These are phyloP conservation scores for Boletus eberwhitei DNA, from an alignment of 768 basidiomycete species.

Conservation along the genomic window DNA sequence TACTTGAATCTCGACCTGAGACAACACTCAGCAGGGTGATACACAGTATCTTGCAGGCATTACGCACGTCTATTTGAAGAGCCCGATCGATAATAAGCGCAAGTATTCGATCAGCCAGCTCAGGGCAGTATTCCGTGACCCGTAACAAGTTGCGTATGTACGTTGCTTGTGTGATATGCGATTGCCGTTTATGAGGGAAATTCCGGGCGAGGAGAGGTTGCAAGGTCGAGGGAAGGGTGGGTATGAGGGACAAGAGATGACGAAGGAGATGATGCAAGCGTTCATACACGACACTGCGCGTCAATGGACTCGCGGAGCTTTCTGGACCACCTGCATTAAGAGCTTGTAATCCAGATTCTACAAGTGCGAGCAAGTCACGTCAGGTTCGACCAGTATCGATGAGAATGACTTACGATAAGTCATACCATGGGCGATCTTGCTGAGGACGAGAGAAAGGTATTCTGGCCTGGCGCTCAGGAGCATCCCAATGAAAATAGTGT, in stretches of 20 bases:
- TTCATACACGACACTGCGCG: conserved; percentile 79
- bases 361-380: conserved; percentile 3
- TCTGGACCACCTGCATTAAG: conserved; percentile 57
- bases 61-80: conserved; percentile 88
- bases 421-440: conserved; percentile 79
- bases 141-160: conserved; percentile 89
- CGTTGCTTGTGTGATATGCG: conserved; percentile 71
- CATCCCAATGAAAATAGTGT: conserved; percentile 87
- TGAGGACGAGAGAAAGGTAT: conserved; percentile 81
- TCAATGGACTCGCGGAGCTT: conserved; percentile 66
- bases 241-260: conserved; percentile 85
- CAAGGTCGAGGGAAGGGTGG: conserved; percentile 84
- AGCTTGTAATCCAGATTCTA: conserved; percentile 72
- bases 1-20: conserved; percentile 93
- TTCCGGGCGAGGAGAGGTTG: conserved; percentile 78
- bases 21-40: background rate
- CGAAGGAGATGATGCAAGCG: conserved; percentile 83
- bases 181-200: conserved; percentile 94
- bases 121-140: conserved; percentile 83
- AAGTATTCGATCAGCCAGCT: conserved; percentile 78
- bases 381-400: background rate
- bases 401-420: conserved; percentile 70
- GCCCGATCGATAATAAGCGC: conserved; percentile 90
- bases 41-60: background rate
- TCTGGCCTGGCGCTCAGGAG: conserved; percentile 89